phyloP scores from a whole-genome alignment of 176 grass and related monocot species.

The Hyparrhenia diplandra region DNA sequence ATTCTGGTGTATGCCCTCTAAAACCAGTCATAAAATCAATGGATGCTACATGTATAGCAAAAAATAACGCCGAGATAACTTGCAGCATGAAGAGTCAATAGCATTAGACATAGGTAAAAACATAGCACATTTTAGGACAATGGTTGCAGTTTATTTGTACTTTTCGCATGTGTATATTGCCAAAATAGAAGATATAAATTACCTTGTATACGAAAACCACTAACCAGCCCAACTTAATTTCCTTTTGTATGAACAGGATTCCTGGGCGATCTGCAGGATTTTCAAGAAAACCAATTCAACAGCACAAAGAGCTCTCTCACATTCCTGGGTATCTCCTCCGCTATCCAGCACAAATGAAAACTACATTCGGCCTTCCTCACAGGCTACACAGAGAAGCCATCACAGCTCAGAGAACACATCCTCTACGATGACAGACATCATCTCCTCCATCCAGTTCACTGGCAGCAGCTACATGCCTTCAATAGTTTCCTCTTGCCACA shows the following conservation, averaged over 20 bases:
- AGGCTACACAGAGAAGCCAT: conserved; percentile 20
- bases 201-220: background rate
- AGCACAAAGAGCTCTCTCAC: conserved; percentile 71
- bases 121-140: background rate
- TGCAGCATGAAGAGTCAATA: background rate
- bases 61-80: conserved; percentile 7
- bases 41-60: background rate
- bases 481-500: conserved; percentile 44
- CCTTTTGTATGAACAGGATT: conserved; percentile 61
- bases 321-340: conserved; percentile 66
- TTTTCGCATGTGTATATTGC: background rate
- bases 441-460: conserved; percentile 46
- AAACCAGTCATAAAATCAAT: background rate
- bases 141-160: background rate
- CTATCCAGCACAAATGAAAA: conserved; percentile 41
- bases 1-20: background rate
- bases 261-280: conserved; percentile 95
- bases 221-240: background rate
- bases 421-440: conserved; percentile 39
- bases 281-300: conserved; percentile 92
- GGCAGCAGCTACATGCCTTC: conserved; percentile 41
- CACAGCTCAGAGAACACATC: conserved; percentile 51
- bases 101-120: background rate
- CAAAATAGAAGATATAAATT: background rate
- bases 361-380: conserved; percentile 32